Percentiles rank a stretch among this genome's conserved stretches.
These are phyloP conservation scores for Trichosporon ovoides DNA, from an alignment of 1,284 basidiomycete genomes.

Conservation along the genomic window DNA sequence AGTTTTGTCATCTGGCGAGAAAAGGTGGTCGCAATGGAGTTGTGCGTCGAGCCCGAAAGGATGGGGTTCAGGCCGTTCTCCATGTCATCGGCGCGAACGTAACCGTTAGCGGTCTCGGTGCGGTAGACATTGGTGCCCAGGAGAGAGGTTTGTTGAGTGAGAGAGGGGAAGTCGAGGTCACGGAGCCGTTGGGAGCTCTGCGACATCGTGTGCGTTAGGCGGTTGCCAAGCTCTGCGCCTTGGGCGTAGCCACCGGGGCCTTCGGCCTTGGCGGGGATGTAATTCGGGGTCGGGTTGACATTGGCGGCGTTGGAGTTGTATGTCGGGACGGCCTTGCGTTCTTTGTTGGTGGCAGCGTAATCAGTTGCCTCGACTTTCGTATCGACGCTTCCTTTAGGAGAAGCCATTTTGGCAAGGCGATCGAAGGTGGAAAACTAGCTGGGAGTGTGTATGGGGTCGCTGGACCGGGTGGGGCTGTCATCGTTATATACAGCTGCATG, in stretches of 20 bases:
- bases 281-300: background rate
- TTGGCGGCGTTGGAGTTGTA: background rate
- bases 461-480: background rate
- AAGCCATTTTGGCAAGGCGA: background rate
- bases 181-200: conserved; percentile 10
- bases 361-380: background rate
- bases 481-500: conserved; percentile 3
- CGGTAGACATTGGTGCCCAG: conserved; percentile 27
- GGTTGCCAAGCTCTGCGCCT: background rate
- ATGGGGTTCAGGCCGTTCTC: conserved; percentile 25
- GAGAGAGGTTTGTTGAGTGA: conserved; percentile 20
- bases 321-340: background rate
- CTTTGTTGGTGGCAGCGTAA: background rate
- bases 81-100: conserved; percentile 27
- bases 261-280: conserved; percentile 1
- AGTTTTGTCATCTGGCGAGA: conserved; percentile 22
- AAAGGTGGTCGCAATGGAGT: conserved; percentile 14
- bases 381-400: background rate
- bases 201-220: conserved; percentile 7
- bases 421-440: background rate
- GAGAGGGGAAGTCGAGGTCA: conserved; percentile 32
- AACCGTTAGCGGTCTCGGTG: conserved; percentile 28
- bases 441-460: background rate
- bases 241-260: background rate
- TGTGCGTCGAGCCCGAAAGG: conserved; percentile 9